Evolutionary conservation across 192 early-diverging fungal genomes (phyloP), one percentile per base, ranked within the genome.

Genomic region (Phlyctochytrium bullatum): DNA sequence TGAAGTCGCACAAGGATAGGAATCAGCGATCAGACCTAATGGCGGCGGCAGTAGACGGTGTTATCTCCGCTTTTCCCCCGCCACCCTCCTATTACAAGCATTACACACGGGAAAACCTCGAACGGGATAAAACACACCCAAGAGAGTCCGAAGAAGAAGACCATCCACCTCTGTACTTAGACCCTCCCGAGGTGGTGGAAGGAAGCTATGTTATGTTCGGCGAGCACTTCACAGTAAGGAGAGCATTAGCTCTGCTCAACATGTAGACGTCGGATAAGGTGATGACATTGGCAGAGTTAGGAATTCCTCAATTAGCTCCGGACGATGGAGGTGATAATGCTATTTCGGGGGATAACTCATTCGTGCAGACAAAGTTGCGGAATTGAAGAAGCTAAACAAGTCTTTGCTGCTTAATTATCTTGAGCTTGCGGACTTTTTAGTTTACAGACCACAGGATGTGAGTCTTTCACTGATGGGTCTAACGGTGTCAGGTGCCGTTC

Each of bases 331-430:
- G 72, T 69, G 23, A 30, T 24, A n/a, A n/a, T n/a, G n/a, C n/a
- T n/a, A n/a, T n/a, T n/a, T 12, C 23, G 14, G 12, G 10, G 10
- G 12, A 59, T 25, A 14, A 12, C 47, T 50, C n/a, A n/a, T 50
- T n/a, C n/a, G n/a, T 30, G 17, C 10, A 73, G 73, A 74, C 34
- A 34, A 59, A 12, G 63, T 61, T 0, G 28, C 60, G 4, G 73
- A 74, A 47, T 71, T 74, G 36, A 67, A 69, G 40, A 66, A 57
- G 14, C 62, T 74, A 20, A 74, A 74, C 54, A 66, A 70, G 33
- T 62, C 66, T 2, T 31, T 74, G 24, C 73, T 74, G 17, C 25
- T 65, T 12, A 74, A 74, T 58, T 74, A 72, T 32, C 20, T 72
- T 20, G 73, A 69, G 36, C 68, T 74, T n/a, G 24, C 47, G 17